Base-by-base conservation (phyloP, 306 rosid genomes). In the Arachis hypogaea region DNA sequence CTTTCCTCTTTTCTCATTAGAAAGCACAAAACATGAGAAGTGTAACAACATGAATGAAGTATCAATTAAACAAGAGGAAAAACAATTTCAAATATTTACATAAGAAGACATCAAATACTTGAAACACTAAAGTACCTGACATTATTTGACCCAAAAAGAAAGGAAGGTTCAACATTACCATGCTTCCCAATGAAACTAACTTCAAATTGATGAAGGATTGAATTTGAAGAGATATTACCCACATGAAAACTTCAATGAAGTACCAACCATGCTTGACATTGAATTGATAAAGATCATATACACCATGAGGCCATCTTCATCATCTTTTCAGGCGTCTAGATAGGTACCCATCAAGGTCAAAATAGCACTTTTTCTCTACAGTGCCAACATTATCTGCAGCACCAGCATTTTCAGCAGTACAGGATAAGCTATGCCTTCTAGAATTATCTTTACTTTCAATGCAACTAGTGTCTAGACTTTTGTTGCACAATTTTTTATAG, bases 401-500 rank as follows among this genome's bases (percentile, higher is more conserved):
- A 64, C 47, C 36, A 9, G 38, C 38, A 4, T 33, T 33, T 33
- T 33, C 4, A 3, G 38, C 38, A 33, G 38, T 4, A 33, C 4
- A 4, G 38, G 38, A 33, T 33, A 33, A 2, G 38, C 38, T 33
- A 2, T 4, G 38, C 38, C 61, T 9, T 68, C 33, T 59, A 69
- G 57, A 7, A 52, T 46, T 14, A 50, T 59, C 77, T 68, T 69
- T 30, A 7, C 45, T 65, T 56, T n/a, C 51, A 62, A 52, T 70
- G 77, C 46, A 65, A 52, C 45, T 5, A 41, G 38, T 73, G 54
- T 76, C 54, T 10, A 67, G 11, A 52, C 18, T 62, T 51, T 77
- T 71, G 30, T 16, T 54, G 59, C 68, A 76, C 67, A 85, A 62
- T 5, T 47, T 66, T 40, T 18, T 57, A 66, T 89, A 74, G 47